Conservation (phyloP, 768 basidiomycete species). For the Termitomyces sp. region DNA sequence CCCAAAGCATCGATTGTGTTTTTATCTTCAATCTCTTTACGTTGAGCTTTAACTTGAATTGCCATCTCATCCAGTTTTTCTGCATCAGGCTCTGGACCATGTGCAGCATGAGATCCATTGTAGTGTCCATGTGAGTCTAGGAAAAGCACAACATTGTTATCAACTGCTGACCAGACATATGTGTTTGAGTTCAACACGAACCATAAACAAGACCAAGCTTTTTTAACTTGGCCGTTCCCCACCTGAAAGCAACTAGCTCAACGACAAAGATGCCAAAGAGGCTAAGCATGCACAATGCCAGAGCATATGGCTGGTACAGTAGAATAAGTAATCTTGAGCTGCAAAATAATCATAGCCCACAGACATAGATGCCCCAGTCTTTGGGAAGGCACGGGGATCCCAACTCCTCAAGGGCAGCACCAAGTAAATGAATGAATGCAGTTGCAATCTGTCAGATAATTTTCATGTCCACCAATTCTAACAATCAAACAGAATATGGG, state of each 20-base stretch:
- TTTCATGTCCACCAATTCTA: neutral
- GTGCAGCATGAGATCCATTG: conserved; percentile 54
- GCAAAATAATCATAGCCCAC: conserved; percentile 18
- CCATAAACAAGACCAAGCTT: conserved; percentile 62
- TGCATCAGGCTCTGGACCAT: conserved; percentile 52
- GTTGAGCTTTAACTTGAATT: no score
- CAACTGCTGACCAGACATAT: neutral
- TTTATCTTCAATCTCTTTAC: neutral
- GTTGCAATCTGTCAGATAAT: conserved; percentile 67
- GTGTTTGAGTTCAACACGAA: conserved; percentile 21
- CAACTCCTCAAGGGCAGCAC: conserved; percentile 70
- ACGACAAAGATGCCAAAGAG: conserved; percentile 82
- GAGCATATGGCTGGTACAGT: conserved; percentile 62
- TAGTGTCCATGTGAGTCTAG: conserved; percentile 67
- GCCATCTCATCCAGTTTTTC: no score
- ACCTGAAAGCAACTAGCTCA: conserved; percentile 83
- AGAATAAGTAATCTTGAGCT: neutral
- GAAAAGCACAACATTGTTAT: neutral
- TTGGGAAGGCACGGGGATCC: conserved; percentile 62
- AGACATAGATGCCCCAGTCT: conserved; percentile 77
- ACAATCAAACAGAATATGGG: conserved; percentile 8
- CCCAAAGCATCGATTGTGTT: conserved; percentile 33
- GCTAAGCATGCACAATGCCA: conserved; percentile 76
- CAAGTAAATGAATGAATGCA: conserved; percentile 80
- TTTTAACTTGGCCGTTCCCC: conserved; percentile 70